A percentile compares a stretch with the other conserved stretches of the same genome.
These are phyloP conservation scores for Yamadazyma endophytica DNA, from an alignment of 805 yeast species.

Conservation along the genomic window DNA sequence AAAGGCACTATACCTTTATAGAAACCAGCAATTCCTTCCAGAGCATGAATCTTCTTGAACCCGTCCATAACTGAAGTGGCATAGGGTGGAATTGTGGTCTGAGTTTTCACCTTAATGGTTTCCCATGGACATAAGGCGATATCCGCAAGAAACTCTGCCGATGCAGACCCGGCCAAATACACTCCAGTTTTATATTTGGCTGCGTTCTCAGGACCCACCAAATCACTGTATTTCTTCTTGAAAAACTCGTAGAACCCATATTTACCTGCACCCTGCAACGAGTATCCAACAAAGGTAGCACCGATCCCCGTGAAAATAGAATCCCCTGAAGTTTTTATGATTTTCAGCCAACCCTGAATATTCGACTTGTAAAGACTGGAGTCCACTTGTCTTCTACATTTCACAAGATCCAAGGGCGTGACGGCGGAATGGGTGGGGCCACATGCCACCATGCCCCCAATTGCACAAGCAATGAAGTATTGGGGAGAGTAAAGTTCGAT, in stretches of 20 bases:
- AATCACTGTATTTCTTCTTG: slow-evolving; percentile 70
- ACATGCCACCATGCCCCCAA: slow-evolving; percentile 84
- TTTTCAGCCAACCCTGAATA: slow-evolving; percentile 75
- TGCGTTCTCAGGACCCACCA: slow-evolving; percentile 62
- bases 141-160: slow-evolving; percentile 94
- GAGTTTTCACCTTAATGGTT: slow-evolving; percentile 91
- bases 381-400: slow-evolving; percentile 89
- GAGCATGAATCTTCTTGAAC: slow-evolving; percentile 57
- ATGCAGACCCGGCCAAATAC: slow-evolving; percentile 80
- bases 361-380: slow-evolving; percentile 69
- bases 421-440: slow-evolving; percentile 95
- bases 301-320: slow-evolving; percentile 86
- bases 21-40: slow-evolving; percentile 69
- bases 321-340: slow-evolving; percentile 71
- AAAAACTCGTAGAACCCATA: slow-evolving; percentile 93
- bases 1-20: slow-evolving; percentile 89
- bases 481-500: slow-evolving; percentile 55
- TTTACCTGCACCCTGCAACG: slow-evolving; percentile 96
- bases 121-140: slow-evolving; percentile 88
- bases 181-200: slow-evolving; percentile 66
- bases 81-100: slow-evolving; percentile 87
- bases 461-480: slow-evolving; percentile 68
- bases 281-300: slow-evolving; percentile 89
- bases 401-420: slow-evolving; percentile 90
- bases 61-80: slow-evolving; percentile 64